Evolutionary conservation across 2,329 filamentous ascomycete genomes (phyloP).

Genomic region (Tolypocladium pustulatum): DNA sequence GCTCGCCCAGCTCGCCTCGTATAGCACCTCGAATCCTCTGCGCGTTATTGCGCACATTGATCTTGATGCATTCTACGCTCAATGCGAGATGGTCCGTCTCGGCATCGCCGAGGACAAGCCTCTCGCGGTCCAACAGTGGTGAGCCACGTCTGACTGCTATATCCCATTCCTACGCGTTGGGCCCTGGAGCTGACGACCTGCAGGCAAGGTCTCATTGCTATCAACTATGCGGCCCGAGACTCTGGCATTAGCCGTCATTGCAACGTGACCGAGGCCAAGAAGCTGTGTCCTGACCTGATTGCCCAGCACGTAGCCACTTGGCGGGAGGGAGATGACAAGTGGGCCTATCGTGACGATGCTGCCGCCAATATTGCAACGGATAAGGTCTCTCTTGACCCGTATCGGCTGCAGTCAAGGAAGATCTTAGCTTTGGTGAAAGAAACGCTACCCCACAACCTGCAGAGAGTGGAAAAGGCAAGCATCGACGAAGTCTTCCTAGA

Average conservation of each 20-base stretch:
- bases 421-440: constrained; percentile 75
- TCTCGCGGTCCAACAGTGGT: constrained; percentile 90
- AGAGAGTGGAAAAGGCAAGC: constrained; percentile 82
- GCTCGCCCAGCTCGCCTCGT: constrained; percentile 63
- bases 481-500: constrained; percentile 96
- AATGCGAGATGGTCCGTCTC: constrained; percentile 88
- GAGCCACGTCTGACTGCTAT: constrained; percentile 11
- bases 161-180: not conserved
- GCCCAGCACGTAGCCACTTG: constrained; percentile 92
- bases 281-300: constrained; percentile 74
- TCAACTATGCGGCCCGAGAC: constrained; percentile 85
- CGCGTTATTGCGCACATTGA: constrained; percentile 87
- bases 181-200: not conserved
- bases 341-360: constrained; percentile 82
- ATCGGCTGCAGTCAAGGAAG: constrained; percentile 71
- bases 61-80: constrained; percentile 93
- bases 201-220: constrained; percentile 84
- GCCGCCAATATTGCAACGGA: constrained; percentile 71
- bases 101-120: constrained; percentile 64
- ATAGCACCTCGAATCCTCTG: constrained; percentile 62
- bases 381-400: constrained; percentile 91
- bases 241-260: constrained; percentile 75
- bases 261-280: constrained; percentile 69
- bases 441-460: constrained; percentile 50
- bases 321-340: constrained; percentile 82